Evolutionary conservation across 495 filamentous ascomycete genomes (phyloP), one percentile per base, ranked within the genome.

Genomic region (Elasticomyces elasticus): DNA sequence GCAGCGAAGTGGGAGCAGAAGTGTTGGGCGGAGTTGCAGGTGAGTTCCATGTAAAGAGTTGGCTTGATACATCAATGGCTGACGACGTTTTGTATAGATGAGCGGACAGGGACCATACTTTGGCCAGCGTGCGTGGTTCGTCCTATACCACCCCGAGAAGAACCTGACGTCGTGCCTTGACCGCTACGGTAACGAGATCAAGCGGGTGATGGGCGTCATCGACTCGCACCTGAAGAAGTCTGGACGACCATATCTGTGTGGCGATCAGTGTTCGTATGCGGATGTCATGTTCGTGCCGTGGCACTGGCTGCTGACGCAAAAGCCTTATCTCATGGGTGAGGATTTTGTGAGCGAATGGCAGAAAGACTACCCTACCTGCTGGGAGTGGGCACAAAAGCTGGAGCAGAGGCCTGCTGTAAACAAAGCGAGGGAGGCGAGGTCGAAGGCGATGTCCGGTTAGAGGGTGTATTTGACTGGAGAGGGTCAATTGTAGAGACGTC

Each of bases 241-340:
- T 25, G 54, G 58, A 0, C 69, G 73, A 13, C 73, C 79, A 2
- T 94, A 80, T 60, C 67, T 94, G 4, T 84, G 89, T 9, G 87
- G 87, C 0, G 82, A 91, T 57, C 78, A 78, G 51, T 72, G 76
- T 54, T 85, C 85, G 15, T 86, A 89, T 56, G 88, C 88, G 0
- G 88, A 94, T 49, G 27, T 65, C 35, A 28, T 48, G 28, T 65
- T 56, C 48, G 26, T 65, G 33, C 49, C 62, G 23, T 65, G 60
- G 60, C 49, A 63, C 48, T 57, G 55, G 62, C 17, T 61, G 49
- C 25, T 64, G 25, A 17, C 28, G 11, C 12, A 23, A 15, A 24
- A 24, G 46, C 56, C 56, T 27, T 5, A 50, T 22, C 40, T 60
- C 17, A 60, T 55, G 51, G 60, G 43, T 47, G 49, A 50, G 45